These are phyloP conservation scores for Paragyromitra xinjiangensis DNA, from an alignment of 495 filamentous ascomycete genomes.

Conservation along the genomic window DNA sequence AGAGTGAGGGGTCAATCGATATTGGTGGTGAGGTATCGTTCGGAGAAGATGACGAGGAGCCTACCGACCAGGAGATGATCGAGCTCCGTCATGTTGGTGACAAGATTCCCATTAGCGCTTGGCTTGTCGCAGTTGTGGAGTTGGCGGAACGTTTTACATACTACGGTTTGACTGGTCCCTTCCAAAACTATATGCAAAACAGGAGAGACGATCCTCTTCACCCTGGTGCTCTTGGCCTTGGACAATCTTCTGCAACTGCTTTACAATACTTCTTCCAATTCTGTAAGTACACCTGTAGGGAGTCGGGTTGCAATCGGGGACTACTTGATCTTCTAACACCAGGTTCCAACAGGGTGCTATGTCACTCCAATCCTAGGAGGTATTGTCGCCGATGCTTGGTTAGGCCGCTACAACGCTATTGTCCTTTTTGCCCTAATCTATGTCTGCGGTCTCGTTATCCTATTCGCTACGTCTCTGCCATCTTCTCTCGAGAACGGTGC, in stretches of 20 bases:
- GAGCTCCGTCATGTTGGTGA: conserved; percentile 54
- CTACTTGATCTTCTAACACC: conserved; percentile 13
- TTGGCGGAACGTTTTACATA: conserved; percentile 57
- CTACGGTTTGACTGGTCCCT: conserved; percentile 56
- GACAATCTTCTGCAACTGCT: conserved; percentile 64
- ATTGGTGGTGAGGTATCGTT: conserved; percentile 20
- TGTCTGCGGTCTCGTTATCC: conserved; percentile 71
- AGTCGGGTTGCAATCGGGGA: not conserved
- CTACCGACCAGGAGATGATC: conserved; percentile 52
- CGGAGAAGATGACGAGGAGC: conserved; percentile 49
- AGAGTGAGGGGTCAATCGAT: conserved; percentile 17
- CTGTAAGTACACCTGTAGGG: conserved; percentile 28
- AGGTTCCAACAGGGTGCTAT: conserved; percentile 56
- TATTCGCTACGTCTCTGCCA: conserved; percentile 69
- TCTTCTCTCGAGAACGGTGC: conserved; percentile 67
- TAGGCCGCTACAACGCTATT: conserved; percentile 68
- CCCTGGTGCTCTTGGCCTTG: conserved; percentile 61
- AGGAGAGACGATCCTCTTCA: conserved; percentile 38
- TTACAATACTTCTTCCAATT: conserved; percentile 60
- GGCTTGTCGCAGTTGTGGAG: conserved; percentile 56
- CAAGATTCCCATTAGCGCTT: conserved; percentile 56
- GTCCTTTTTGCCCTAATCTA: conserved; percentile 71
- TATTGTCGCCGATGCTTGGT: conserved; percentile 60
- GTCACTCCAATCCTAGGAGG: conserved; percentile 59
- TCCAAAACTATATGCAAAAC: conserved; percentile 63